phyloP scores from a whole-genome alignment of 2,329 filamentous ascomycete genomes.

The Penicillium sumatraense region DNA sequence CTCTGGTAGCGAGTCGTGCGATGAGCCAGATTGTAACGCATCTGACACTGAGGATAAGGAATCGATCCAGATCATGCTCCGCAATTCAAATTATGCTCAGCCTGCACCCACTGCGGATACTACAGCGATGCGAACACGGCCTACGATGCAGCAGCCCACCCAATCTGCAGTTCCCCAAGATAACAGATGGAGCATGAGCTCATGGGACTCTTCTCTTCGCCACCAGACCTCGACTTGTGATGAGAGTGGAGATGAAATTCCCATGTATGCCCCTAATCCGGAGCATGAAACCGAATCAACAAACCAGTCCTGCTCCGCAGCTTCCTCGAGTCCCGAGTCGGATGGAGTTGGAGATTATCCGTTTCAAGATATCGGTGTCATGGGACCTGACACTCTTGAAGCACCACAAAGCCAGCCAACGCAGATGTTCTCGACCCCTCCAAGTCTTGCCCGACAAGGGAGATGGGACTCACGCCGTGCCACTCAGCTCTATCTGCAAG shows the following conservation, averaged over 20 bases:
- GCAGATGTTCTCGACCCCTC: constrained; percentile 53
- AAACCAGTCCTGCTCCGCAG: constrained; percentile 41
- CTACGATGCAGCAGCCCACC: constrained; percentile 26
- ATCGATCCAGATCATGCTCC: constrained; percentile 61
- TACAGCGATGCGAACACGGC: constrained; percentile 31
- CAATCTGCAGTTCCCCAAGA: constrained; percentile 23
- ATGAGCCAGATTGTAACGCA: constrained; percentile 41
- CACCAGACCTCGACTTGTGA: constrained; percentile 40
- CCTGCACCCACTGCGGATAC: constrained; percentile 36
- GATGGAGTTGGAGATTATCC: constrained; percentile 20
- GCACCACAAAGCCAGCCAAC: constrained; percentile 42
- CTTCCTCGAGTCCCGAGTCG: constrained; percentile 41
- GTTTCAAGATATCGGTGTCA: constrained; percentile 40
- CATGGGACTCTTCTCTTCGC: constrained; percentile 49
- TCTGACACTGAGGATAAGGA: constrained; percentile 58
- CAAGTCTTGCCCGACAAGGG: constrained; percentile 57
- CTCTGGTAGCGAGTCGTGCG: constrained; percentile 46
- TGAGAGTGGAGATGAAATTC: constrained; percentile 39
- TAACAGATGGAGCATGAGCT: constrained; percentile 50
- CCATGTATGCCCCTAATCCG: constrained; percentile 33
- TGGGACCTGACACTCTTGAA: constrained; percentile 43
- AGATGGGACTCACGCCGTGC: constrained; percentile 60
- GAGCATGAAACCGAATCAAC: constrained; percentile 33
- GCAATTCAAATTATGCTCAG: constrained; percentile 49
- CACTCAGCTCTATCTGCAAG: constrained; percentile 59